Base-by-base conservation (phyloP, 805 yeast species). In the Lipomyces anomalus region DNA sequence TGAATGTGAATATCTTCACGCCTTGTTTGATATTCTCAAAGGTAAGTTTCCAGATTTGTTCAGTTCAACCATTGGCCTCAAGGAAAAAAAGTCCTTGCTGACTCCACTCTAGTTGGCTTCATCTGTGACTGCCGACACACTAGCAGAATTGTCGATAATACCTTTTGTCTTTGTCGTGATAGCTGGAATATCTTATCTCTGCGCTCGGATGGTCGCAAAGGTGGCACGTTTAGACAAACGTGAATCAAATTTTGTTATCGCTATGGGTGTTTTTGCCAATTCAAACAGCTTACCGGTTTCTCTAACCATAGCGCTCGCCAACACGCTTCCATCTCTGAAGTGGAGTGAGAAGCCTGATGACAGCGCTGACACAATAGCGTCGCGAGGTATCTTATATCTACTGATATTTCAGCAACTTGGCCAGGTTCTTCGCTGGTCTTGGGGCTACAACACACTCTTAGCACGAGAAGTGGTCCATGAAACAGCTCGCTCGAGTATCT, bases 211-310 rank as follows among this genome's bases (percentile, higher is more conserved):
- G 20, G 73, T 80, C 34, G 70, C 86, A 3, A 62, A 65, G 11
- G 52, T 79, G 35, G 62, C 88, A 51, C 59, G 66, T 5, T 68
- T 92, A 57, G 84, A 84, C 57, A 76, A 69, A 40, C 78, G 84
- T 11, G 97, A 92, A 66, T 61, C 85, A 3, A 89, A 90, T 67
- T 90, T 86, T 59, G 96, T 92, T 40, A 83, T 94, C 20, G 97
- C 96, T 2, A 92, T 92, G 94, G 87, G 92, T 2, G 95, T 89
- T 4, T 90, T 90, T 22, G 97, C 97, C 43, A 92, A 90, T 67
- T 86, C 95, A 36, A 90, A 90, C 69, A 84, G 95, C 7, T 74
- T 90, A 45, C 97, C 98, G 0, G 97, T 90, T 1, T 87, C 96
- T 0, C 72, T 92, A 54, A 79, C 82, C 6, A 69, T 92, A 46